Evolutionary conservation across 768 basidiomycete species (phyloP), one percentile per base, ranked within the genome.

Genomic region (Boletus fagicola): DNA sequence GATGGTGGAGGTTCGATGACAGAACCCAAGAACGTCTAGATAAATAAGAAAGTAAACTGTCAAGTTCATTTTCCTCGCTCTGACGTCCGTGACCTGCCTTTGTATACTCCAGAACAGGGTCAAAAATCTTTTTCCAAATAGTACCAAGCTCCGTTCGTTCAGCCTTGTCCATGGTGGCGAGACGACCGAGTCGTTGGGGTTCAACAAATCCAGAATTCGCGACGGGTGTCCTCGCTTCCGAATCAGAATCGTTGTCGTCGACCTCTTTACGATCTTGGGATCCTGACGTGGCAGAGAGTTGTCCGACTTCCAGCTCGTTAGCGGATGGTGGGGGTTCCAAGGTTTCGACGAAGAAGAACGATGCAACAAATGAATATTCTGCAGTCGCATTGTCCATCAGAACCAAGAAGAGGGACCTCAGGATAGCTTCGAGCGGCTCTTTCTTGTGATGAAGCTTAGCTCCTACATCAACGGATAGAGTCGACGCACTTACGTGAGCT

Each of bases 351-450:
- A 82, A 77, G 75, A 98, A 98, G 76, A 99, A 98, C 0, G 84
- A 76, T 11, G 85, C 83, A 50, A 97, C 74, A 65, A 98, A 98
- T 1, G 86, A 79, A 72, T 94, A 96, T 74, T 98, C 96, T 30
- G 94, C 84, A 1, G 90, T 90, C 4, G 92, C 88, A 67, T 99
- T 98, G 75, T 98, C 94, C 82, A 96, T 86, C 58, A 98, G 83
- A 51, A 97, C 95, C 51, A 98, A 77, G 48, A 94, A 75, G 26
- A 93, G 75, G 0, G 95, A 96, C 26, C 96, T 86, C 60, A 93
- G 79, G 24, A 98, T 76, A 0, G 87, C 87, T 75, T 98, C 97
- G 1, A 88, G 71, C 0, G 89, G 83, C 62, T 90, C 88, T 84
- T 83, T 91, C 95, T 89, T 71, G 49, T 39, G 22, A 24, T 16